phyloP scores from a whole-genome alignment of 345 rosid genomes.

The Euphorbia lathyris region DNA sequence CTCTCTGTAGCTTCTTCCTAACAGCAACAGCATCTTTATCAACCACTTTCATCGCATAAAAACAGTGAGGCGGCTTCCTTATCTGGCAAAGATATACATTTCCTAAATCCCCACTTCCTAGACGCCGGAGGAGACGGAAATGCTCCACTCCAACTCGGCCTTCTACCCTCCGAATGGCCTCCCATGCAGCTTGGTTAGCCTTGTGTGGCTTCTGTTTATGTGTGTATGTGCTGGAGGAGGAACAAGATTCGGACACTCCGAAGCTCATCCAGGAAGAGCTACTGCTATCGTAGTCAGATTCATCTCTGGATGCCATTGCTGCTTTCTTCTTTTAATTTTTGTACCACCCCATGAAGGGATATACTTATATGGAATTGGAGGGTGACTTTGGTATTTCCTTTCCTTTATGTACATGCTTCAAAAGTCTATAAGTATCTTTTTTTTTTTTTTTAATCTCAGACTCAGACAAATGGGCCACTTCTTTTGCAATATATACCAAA shows the following conservation, averaged over 20 bases:
- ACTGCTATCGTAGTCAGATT: constrained; percentile 62
- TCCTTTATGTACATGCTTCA: background rate
- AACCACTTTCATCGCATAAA: constrained; percentile 93
- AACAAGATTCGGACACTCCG: constrained; percentile 78
- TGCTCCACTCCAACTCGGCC: constrained; percentile 77
- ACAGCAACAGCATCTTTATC: constrained; percentile 84
- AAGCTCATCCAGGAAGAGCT: constrained; percentile 61
- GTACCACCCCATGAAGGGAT: background rate
- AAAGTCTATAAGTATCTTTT: background rate
- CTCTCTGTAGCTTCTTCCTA: constrained; percentile 80
- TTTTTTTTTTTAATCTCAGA: no score
- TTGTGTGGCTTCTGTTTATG: constrained; percentile 97
- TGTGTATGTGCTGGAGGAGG: constrained; percentile 47
- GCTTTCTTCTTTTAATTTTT: background rate
- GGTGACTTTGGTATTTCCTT: constrained; percentile 6
- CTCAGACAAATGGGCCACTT: constrained; percentile 1
- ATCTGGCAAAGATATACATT: constrained; percentile 93
- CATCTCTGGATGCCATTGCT: constrained; percentile 34
- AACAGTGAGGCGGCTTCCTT: constrained; percentile 56
- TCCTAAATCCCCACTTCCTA: constrained; percentile 90
- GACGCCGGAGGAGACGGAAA: constrained; percentile 68
- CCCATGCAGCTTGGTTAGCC: constrained; percentile 84
- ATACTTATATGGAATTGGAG: constrained; percentile 24
- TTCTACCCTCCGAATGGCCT: constrained; percentile 67
- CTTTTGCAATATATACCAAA: constrained; percentile 7